Percentiles rank a stretch among this genome's conserved stretches.
Conservation (phyloP, 257 asterid species). For the Parsonsia alboflavescens region DNA sequence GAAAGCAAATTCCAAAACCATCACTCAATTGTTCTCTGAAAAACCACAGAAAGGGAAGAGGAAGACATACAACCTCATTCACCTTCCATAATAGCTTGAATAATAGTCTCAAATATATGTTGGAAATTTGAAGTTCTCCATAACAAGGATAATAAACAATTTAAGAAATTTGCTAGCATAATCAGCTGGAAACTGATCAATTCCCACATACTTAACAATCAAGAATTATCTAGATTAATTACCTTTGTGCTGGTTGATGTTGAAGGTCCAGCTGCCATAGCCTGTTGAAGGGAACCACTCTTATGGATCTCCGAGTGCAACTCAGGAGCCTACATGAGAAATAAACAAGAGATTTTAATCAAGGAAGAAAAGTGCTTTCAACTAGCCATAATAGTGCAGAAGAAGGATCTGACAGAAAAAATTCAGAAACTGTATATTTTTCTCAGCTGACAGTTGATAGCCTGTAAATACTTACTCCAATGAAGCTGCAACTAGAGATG, state of each 20-base stretch:
- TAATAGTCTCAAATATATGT: neutral
- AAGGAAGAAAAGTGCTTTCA: neutral
- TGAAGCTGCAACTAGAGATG: neutral
- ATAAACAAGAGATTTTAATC: neutral
- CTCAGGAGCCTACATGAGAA: slow-evolving; percentile 62
- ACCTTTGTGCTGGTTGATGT: slow-evolving; percentile 74
- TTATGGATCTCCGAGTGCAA: slow-evolving; percentile 80
- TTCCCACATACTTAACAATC: slow-evolving; percentile 1
- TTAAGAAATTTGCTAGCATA: neutral
- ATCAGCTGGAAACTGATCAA: neutral
- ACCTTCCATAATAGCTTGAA: neutral
- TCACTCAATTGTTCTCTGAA: neutral
- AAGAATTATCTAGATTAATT: neutral
- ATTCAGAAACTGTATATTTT: neutral
- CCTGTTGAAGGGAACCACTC: slow-evolving; percentile 68
- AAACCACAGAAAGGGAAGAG: neutral
- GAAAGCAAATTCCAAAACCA: neutral
- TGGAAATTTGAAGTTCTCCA: neutral
- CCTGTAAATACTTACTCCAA: neutral
- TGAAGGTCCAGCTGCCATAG: slow-evolving; percentile 72
- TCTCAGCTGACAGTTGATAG: neutral
- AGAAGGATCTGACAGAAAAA: no score
- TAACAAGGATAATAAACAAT: neutral
- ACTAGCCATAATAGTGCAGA: neutral
- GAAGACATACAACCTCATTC: neutral